Conservation (phyloP, 768 basidiomycete species). For the Suillus plorans region DNA sequence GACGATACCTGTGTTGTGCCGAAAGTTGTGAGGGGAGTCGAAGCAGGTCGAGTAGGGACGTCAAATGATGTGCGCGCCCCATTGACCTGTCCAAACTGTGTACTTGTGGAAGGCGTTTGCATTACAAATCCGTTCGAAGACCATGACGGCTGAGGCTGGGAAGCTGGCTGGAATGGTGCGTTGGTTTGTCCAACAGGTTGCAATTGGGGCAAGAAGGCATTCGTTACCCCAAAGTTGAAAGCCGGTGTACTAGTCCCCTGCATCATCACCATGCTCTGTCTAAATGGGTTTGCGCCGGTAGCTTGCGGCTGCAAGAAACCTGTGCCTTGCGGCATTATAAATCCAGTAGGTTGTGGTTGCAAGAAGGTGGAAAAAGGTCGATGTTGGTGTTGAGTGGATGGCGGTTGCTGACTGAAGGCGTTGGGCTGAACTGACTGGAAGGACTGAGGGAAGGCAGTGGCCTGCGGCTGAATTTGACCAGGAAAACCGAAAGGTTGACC, state of each 20-base stretch:
- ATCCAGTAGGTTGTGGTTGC: slow-evolving; percentile 52
- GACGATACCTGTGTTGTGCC: slow-evolving; percentile 24
- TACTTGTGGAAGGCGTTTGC: slow-evolving; percentile 11
- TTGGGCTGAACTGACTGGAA: slow-evolving; percentile 31
- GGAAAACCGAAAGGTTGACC: slow-evolving; percentile 42
- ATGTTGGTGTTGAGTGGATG: slow-evolving; percentile 40
- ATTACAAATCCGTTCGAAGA: slow-evolving; percentile 10
- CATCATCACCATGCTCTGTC: slow-evolving; percentile 72
- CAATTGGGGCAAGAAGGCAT: slow-evolving; percentile 12
- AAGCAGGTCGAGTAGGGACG: slow-evolving; percentile 61
- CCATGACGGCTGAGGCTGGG: slow-evolving; percentile 17
- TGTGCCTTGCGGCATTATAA: slow-evolving; percentile 38
- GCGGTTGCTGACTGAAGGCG: slow-evolving; percentile 34
- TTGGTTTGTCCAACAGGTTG: slow-evolving; percentile 15
- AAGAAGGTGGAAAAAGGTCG: slow-evolving; percentile 56
- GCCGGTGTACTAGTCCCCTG: slow-evolving; percentile 59
- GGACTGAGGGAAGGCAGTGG: slow-evolving; percentile 53
- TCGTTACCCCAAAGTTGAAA: slow-evolving; percentile 33
- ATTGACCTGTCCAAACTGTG: slow-evolving; percentile 9
- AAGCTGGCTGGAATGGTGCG: slow-evolving; percentile 12
- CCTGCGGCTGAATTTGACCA: slow-evolving; percentile 49
- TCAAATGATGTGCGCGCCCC: slow-evolving; percentile 9
- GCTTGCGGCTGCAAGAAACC: slow-evolving; percentile 51
- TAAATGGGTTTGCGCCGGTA: slow-evolving; percentile 79
- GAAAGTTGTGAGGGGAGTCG: slow-evolving; percentile 63